Evolutionary conservation across 106 monocot species (phyloP).

Genomic region (Phalaenopsis equestris): DNA sequence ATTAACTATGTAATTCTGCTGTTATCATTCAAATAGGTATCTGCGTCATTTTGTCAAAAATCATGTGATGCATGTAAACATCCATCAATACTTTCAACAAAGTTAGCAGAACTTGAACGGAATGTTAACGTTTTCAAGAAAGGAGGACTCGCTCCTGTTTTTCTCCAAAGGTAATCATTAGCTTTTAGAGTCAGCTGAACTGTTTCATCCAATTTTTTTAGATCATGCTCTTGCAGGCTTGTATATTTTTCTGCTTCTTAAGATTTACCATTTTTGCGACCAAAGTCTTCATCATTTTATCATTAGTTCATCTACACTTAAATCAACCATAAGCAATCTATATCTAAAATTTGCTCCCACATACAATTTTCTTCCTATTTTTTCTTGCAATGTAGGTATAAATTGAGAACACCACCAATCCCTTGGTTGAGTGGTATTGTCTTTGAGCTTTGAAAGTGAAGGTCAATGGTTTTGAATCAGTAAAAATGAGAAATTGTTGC

Average conservation of each 20-base stretch:
- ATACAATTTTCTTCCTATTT: neutral
- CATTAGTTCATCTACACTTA: too few species aligned
- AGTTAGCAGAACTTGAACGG: conserved; percentile 39
- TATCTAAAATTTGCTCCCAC: neutral
- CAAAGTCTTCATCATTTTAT: too few species aligned
- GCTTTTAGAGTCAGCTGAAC: too few species aligned
- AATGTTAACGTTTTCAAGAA: conserved; percentile 29
- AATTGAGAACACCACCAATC: too few species aligned
- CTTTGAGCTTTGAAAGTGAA: neutral
- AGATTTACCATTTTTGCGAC: too few species aligned
- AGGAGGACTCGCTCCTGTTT: conserved; percentile 28
- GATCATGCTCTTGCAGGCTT: too few species aligned
- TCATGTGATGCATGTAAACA: conserved; percentile 83
- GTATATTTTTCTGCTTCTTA: too few species aligned
- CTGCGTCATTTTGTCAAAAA: conserved; percentile 56
- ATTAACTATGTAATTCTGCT: neutral
- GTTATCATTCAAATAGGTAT: conserved; percentile 26
- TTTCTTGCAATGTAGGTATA: neutral
- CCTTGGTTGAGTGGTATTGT: neutral
- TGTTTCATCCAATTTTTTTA: too few species aligned
- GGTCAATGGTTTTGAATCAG: neutral
- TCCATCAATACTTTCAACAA: conserved; percentile 41
- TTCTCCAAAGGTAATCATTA: conserved; percentile 47
- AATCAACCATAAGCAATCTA: neutral
- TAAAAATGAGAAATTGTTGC: neutral